Base-by-base conservation (phyloP, 1,284 basidiomycete species). In the Coniferiporia weirii region DNA sequence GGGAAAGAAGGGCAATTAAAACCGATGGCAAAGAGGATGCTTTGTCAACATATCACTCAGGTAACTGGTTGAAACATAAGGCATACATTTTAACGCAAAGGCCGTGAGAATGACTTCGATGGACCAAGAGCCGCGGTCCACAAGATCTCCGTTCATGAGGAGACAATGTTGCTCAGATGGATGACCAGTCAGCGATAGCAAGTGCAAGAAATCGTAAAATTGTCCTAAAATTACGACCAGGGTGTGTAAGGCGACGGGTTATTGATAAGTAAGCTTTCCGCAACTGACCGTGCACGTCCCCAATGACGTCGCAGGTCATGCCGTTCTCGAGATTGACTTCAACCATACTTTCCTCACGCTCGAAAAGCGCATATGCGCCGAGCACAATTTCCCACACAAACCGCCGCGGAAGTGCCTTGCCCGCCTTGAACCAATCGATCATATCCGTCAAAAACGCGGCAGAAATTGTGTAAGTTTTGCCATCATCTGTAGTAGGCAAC, bases 111-210 rank as follows among this genome's bases (percentile, higher is more conserved):
- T 95, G 59, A 98, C 95, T 75, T 99, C 97, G 61, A 98, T 90
- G 9, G 92, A 93, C 95, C 95, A 98, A 36, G 91, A 95, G 13
- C 96, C 97, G 62, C 97, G 87, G 73, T 99, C 97, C 45, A 99
- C 97, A 61, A 97, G 87, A 77, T 98, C 95, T 15, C 93, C 95
- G 71, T 96, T 97, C 88, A 97, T 96, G 45, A 96, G 76, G 52
- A 97, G 74, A 67, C 87, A 88, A 66, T 96, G 94, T 35, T 82
- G 85, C 59, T 89, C 83, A 59, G 78, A 86, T 13, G 95, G 95
- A 57, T 84, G 79, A 20, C 92, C 93, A 0, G 96, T 98, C 65
- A 97, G 78, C 5, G 85, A 85, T 66, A 93, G 84, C 13, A 99
- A 77, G 76, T 98, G 89, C 57, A 95, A 75, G 67, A 98, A 81